Evolutionary conservation across 805 yeast species (phyloP).

Genomic region (Zygoascus tannicola): DNA sequence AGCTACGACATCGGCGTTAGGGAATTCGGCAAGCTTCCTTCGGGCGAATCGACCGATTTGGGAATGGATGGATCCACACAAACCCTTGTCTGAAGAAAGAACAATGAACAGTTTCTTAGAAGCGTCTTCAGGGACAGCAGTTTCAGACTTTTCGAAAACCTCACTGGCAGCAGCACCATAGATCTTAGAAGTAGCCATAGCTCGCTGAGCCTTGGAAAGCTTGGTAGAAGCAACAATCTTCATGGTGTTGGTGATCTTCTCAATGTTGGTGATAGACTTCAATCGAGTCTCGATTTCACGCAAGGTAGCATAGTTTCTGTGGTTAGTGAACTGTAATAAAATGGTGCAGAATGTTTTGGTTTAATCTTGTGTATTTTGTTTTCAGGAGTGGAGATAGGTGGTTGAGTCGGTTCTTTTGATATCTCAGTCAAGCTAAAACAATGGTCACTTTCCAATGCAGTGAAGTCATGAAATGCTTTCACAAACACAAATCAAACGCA

Average conservation of each 20-base stretch:
- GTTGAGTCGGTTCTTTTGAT: too few relatives aligned
- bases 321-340: constrained; percentile 1
- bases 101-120: constrained; percentile 75
- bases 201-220: constrained; percentile 89
- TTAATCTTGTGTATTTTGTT: too few relatives aligned
- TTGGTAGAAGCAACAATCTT: constrained; percentile 98
- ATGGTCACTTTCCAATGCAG: too few relatives aligned
- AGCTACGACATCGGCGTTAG: constrained; percentile 70
- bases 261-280: constrained; percentile 96
- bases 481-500: too few relatives aligned
- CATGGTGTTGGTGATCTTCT: constrained; percentile 99
- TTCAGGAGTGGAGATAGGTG: too few relatives aligned
- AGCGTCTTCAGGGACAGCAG: constrained; percentile 42
- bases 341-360: too few relatives aligned
- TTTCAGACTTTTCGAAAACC: constrained; percentile 75
- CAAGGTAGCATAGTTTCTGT: constrained; percentile 91
- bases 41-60: constrained; percentile 87
- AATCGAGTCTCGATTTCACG: constrained; percentile 98
- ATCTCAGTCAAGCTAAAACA: too few relatives aligned
- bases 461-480: too few relatives aligned
- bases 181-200: constrained; percentile 79
- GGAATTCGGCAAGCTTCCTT: constrained; percentile 48
- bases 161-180: constrained; percentile 73
- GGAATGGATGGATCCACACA: constrained; percentile 97
- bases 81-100: constrained; percentile 93